Base-by-base conservation (phyloP, 2,329 filamentous ascomycete species). In the Aspergillus ochraceus region DNA sequence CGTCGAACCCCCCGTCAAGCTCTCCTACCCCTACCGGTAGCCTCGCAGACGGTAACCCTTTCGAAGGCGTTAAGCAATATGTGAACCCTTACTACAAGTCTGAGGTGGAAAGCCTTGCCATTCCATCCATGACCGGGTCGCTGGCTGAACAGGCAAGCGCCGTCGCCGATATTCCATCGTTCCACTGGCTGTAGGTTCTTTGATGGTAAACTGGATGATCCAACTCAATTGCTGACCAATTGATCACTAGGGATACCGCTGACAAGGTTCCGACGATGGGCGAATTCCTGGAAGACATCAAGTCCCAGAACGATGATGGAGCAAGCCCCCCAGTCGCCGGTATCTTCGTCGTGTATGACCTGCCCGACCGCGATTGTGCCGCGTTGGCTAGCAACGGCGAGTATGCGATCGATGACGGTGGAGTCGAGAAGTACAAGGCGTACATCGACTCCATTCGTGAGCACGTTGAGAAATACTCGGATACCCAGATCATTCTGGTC, bases 361-460 rank as follows among this genome's bases (percentile, higher is more conserved):
- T 88, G 12, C 86, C 86, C 49, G 85, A 87, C 66, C 83, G 86
- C 70, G 86, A 88, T 70, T 88, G 86, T 68, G 82, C 86, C 14
- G 86, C 86, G 53, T 77, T 84, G 66, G 85, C 86, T 14, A 88
- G 85, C 63, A 88, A 88, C 68, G 86, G 86, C 60, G 86, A 88
- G 72, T 81, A 85, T 50, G 75, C 78, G 20, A 83, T 87, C 59
- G 84, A 81, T 60, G 73, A 87, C 58, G 73, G 82, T 54, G 77
- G 82, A 20, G 73, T 79, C 32, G 77, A 75, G 42, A 79, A 81
- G 32, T 85, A 85, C 74, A 81, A 83, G 69, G 74, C 77, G 22
- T 85, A 84, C 65, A 83, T 85, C 60, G 81, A 84, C 74, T 76
- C 78, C 55, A 86, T 88, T 64, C 81, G 79, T 52, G 71, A 77